These are phyloP conservation scores for Tetracladium marchalianum DNA, from an alignment of 495 filamentous ascomycete species.

Conservation along the genomic window DNA sequence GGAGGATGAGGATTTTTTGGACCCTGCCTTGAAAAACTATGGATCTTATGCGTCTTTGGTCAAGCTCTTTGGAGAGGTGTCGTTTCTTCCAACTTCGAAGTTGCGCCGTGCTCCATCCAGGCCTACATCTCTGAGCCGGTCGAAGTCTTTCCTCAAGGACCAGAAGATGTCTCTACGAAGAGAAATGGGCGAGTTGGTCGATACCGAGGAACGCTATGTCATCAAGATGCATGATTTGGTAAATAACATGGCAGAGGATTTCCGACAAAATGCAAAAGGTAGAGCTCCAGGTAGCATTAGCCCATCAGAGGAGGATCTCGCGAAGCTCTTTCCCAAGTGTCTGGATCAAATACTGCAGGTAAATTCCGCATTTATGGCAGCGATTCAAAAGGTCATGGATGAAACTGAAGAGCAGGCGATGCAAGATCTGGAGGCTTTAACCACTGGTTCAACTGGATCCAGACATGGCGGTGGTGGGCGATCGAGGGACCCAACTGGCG, in stretches of 20 bases:
- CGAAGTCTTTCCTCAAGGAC: constrained; percentile 60
- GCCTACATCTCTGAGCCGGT: constrained; percentile 65
- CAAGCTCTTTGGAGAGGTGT: constrained; percentile 65
- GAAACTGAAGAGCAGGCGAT: constrained; percentile 74
- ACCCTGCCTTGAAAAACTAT: constrained; percentile 55
- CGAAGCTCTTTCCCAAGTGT: constrained; percentile 70
- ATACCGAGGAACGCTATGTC: constrained; percentile 92
- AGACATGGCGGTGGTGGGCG: constrained; percentile 30
- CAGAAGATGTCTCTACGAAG: constrained; percentile 77
- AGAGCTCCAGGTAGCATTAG: constrained; percentile 52
- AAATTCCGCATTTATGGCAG: constrained; percentile 68
- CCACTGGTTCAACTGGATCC: constrained; percentile 35
- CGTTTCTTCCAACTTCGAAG: constrained; percentile 82
- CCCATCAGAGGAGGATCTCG: constrained; percentile 60
- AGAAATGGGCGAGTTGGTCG: constrained; percentile 84
- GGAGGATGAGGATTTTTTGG: constrained; percentile 50
- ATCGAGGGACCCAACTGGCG: constrained; percentile 60
- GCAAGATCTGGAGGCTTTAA: constrained; percentile 50
- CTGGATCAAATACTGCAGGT: constrained; percentile 66
- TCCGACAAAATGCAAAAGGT: constrained; percentile 53
- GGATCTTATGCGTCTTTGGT: constrained; percentile 64
- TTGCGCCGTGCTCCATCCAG: constrained; percentile 80
- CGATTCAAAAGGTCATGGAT: constrained; percentile 65
- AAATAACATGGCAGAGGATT: constrained; percentile 63
- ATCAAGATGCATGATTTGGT: constrained; percentile 74